A percentile compares a stretch with the other conserved stretches of the same genome.
These are phyloP conservation scores for Rhizopogon salebrosus DNA, from an alignment of 768 basidiomycete species.

Conservation along the genomic window DNA sequence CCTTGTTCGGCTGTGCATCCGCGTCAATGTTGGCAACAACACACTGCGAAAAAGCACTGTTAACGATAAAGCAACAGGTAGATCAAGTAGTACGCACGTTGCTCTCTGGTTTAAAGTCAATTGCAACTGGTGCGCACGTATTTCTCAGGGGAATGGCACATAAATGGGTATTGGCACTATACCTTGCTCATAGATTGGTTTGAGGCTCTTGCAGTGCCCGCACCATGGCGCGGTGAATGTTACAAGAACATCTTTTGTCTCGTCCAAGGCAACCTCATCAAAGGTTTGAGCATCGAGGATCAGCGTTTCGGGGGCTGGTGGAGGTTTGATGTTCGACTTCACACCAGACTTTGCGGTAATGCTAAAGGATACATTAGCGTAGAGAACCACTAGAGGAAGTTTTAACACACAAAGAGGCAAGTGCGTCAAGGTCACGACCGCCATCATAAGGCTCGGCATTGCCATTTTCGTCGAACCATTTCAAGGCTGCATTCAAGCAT, in stretches of 20 bases:
- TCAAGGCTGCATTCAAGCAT: conserved; percentile 55
- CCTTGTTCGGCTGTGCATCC: conserved; percentile 76
- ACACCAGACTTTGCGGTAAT: conserved; percentile 70
- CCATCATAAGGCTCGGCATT: conserved; percentile 64
- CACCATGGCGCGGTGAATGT: conserved; percentile 85
- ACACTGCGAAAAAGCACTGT: conserved; percentile 46
- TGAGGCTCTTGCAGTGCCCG: conserved; percentile 91
- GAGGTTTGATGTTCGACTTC: conserved; percentile 84
- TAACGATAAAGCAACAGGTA: background rate
- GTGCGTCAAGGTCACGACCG: conserved; percentile 74
- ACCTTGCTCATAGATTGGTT: conserved; percentile 84
- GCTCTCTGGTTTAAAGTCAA: conserved; percentile 70
- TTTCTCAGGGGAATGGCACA: background rate
- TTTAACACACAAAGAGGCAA: conserved; percentile 64
- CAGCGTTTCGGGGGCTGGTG: conserved; percentile 66
- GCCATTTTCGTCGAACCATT: conserved; percentile 82
- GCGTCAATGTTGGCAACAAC: conserved; percentile 89
- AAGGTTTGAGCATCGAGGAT: conserved; percentile 71
- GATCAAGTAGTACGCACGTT: conserved; percentile 42
- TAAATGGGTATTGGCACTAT: background rate
- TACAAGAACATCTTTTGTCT: conserved; percentile 78
- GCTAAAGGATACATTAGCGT: conserved; percentile 32
- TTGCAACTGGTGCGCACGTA: conserved; percentile 49
- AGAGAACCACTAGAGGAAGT: background rate
- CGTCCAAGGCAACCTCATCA: conserved; percentile 65